Evolutionary conservation across 2,329 filamentous ascomycete genomes (phyloP).

Genomic region (Penicillium sp.): DNA sequence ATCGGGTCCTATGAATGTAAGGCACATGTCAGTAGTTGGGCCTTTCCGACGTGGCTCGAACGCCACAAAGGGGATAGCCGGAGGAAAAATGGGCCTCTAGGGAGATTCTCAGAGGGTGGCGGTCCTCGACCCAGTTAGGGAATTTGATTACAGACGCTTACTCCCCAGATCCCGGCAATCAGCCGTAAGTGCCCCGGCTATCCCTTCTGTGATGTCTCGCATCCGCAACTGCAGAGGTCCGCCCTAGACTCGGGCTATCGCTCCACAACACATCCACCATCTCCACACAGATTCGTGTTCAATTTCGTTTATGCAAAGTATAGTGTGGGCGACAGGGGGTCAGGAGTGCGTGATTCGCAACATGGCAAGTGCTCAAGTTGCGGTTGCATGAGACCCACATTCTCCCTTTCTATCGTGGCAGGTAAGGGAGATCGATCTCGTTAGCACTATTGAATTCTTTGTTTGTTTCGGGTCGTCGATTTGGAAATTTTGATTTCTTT

Average conservation of each 20-base stretch:
- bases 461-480: neutral
- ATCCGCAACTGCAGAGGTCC: constrained; percentile 3
- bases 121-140: constrained; percentile 14
- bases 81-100: constrained; percentile 3
- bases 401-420: constrained; percentile 6
- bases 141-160: constrained; percentile 11
- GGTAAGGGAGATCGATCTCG: constrained; percentile 9
- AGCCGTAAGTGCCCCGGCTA: constrained; percentile 7
- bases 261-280: neutral
- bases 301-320: constrained; percentile 3
- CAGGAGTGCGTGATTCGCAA: constrained; percentile 14
- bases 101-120: neutral
- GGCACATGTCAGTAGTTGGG: constrained; percentile 24
- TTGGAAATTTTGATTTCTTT: neutral
- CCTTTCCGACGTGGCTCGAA: constrained; percentile 12
- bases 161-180: constrained; percentile 2
- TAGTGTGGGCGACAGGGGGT: constrained; percentile 4
- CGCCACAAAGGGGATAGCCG: constrained; percentile 16
- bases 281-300: constrained; percentile 4
- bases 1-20: constrained; percentile 23
- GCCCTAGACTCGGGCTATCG: neutral
- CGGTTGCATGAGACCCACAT: constrained; percentile 12
- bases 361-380: constrained; percentile 1
- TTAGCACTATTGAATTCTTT: constrained; percentile 9
- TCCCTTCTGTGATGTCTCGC: constrained; percentile 25